Evolutionary conservation across 805 yeast species (phyloP).

Genomic region (Yarrowia divulgata): DNA sequence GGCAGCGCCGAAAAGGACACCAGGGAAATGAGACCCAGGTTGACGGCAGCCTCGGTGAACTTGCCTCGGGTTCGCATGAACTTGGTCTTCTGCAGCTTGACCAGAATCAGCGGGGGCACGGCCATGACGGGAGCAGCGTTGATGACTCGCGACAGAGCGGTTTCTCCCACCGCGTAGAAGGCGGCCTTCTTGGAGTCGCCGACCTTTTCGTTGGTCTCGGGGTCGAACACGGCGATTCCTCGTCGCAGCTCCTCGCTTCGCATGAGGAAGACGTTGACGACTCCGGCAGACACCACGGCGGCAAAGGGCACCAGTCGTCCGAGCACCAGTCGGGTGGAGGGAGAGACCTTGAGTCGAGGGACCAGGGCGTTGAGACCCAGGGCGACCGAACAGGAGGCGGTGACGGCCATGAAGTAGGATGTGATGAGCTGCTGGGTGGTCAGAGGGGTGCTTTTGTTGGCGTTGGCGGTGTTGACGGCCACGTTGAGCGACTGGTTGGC

Average conservation of each 20-base stretch:
- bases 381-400: conserved; percentile 95
- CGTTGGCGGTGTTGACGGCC: conserved; percentile 94
- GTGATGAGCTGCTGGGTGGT: conserved; percentile 76
- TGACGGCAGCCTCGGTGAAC: conserved; percentile 70
- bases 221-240: conserved; percentile 54
- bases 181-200: conserved; percentile 90
- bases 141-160: conserved; percentile 92
- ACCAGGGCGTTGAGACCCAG: conserved; percentile 89
- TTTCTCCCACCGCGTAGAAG: conserved; percentile 90
- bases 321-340: conserved; percentile 71
- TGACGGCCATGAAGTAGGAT: conserved; percentile 86
- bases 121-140: conserved; percentile 99
- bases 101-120: conserved; percentile 85
- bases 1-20: conserved; percentile 91
- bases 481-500: conserved; percentile 97
- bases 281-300: conserved; percentile 97
- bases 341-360: conserved; percentile 81
- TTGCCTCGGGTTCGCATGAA: conserved; percentile 72
- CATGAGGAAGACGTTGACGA: conserved; percentile 96
- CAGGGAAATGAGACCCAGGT: conserved; percentile 81
- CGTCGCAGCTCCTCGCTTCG: conserved; percentile 88
- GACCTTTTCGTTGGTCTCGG: conserved; percentile 51
- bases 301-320: conserved; percentile 96
- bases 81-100: conserved; percentile 70
- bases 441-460: conserved; percentile 93